Evolutionary conservation across 2,329 filamentous ascomycete species (phyloP).

Genomic region (Cyclaneusma minus): DNA sequence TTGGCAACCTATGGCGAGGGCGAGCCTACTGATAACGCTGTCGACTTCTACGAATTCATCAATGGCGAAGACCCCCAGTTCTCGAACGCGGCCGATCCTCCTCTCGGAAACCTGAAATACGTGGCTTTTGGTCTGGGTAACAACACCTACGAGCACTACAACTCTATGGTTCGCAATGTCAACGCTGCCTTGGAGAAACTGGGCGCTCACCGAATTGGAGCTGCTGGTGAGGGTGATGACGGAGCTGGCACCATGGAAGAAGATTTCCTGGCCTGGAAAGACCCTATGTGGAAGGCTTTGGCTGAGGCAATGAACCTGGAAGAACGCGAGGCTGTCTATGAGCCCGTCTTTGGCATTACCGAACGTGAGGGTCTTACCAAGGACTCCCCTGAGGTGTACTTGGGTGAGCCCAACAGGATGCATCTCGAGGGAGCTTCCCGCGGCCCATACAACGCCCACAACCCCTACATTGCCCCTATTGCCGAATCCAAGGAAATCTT

Average conservation of each 20-base stretch:
- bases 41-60: constrained; percentile 97
- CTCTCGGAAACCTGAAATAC: constrained; percentile 75
- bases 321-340: constrained; percentile 92
- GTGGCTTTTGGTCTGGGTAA: constrained; percentile 94
- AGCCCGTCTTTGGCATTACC: constrained; percentile 73
- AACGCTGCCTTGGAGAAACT: constrained; percentile 67
- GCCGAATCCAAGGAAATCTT: constrained; percentile 84
- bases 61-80: constrained; percentile 69
- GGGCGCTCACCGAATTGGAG: constrained; percentile 70
- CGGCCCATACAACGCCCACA: constrained; percentile 90
- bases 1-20: constrained; percentile 96
- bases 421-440: constrained; percentile 74
- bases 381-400: constrained; percentile 70
- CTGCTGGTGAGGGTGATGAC: constrained; percentile 89
- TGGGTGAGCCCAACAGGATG: constrained; percentile 92
- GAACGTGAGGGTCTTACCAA: constrained; percentile 59
- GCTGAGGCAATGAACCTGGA: constrained; percentile 73
- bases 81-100: constrained; percentile 55
- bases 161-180: constrained; percentile 91
- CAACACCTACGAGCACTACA: constrained; percentile 99
- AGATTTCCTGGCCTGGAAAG: constrained; percentile 97
- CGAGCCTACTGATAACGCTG: constrained; percentile 95
- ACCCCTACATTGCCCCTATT: constrained; percentile 92
- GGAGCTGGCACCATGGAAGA: constrained; percentile 99
- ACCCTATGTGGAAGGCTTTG: constrained; percentile 91